Conservation (phyloP, 1,284 basidiomycete species). For the Cryptococcus amylolentus region DNA sequence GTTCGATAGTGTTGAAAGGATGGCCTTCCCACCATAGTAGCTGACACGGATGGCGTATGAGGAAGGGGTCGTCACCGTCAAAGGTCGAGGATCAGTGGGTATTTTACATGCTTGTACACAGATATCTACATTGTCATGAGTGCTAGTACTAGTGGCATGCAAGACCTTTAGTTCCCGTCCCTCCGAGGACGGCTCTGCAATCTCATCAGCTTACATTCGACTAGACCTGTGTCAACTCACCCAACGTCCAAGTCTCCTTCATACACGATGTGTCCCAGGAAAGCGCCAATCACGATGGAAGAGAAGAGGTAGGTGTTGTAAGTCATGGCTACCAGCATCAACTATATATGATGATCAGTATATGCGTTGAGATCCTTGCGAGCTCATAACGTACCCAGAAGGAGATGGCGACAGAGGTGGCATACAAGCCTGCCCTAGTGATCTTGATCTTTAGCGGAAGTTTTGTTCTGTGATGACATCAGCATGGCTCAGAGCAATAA, state of each 20-base stretch:
- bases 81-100: too few relatives aligned
- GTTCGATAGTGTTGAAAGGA: too few relatives aligned
- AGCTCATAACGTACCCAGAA: slow-evolving; percentile 41
- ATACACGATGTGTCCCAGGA: slow-evolving; percentile 46
- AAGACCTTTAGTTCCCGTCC: slow-evolving; percentile 26
- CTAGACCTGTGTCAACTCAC: slow-evolving; percentile 18
- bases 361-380: not conserved
- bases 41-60: too few relatives aligned
- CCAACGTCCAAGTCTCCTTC: slow-evolving; percentile 45
- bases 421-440: slow-evolving; percentile 38
- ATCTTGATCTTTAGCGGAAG: slow-evolving; percentile 23
- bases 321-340: slow-evolving; percentile 53
- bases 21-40: too few relatives aligned
- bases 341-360: slow-evolving; percentile 17
- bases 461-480: slow-evolving; percentile 15
- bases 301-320: slow-evolving; percentile 50
- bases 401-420: slow-evolving; percentile 40
- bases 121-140: too few relatives aligned
- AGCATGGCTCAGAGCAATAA: not conserved
- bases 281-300: slow-evolving; percentile 48
- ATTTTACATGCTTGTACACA: too few relatives aligned
- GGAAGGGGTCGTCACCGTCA: too few relatives aligned
- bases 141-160: slow-evolving; percentile 30
- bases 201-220: not conserved
- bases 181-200: slow-evolving; percentile 10